Conservation (phyloP, 257 asterid species). For the Solanum pinnatisectum region DNA sequence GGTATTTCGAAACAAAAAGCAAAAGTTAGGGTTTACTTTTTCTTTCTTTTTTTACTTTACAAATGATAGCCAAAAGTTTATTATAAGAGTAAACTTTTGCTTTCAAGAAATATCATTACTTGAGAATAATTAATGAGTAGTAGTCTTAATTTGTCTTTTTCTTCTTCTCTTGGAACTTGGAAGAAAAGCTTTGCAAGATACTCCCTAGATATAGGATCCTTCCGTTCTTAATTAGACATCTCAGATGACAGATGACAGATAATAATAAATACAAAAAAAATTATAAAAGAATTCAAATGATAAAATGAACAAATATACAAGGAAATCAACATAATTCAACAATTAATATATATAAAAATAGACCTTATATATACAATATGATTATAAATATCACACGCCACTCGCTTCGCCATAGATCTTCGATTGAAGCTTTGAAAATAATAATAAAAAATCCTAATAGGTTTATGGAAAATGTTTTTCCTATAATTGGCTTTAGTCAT, state of each 20-base stretch:
- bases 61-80: neutral
- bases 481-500: neutral
- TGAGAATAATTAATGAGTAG: neutral
- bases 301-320: neutral
- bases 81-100: neutral
- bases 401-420: neutral
- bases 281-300: neutral
- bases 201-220: no score
- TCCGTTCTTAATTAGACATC: neutral
- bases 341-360: neutral
- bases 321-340: neutral
- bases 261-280: neutral
- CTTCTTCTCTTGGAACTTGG: neutral
- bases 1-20: neutral
- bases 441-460: neutral
- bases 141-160: neutral
- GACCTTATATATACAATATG: neutral
- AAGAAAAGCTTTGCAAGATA: neutral
- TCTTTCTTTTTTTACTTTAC: neutral
- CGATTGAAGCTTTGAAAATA: neutral
- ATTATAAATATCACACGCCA: neutral
- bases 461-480: neutral
- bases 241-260: fast-evolving
- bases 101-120: neutral
- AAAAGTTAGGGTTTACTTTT: neutral